Base-by-base conservation (phyloP, 768 basidiomycete species). In the Boletus reticuloceps region DNA sequence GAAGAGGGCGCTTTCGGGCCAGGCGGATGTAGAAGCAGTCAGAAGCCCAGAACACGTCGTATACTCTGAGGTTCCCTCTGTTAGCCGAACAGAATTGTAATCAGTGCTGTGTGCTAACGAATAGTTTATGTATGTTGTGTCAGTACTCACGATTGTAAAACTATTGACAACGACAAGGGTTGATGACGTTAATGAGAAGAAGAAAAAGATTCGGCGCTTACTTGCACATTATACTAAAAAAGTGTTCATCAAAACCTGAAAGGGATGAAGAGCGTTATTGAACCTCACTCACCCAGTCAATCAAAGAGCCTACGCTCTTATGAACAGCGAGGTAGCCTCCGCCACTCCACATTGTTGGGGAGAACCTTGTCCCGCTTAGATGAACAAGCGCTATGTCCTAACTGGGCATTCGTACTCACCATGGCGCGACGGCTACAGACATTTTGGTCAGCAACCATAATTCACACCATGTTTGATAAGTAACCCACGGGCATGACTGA, bases 1-100 rank as follows among this genome's bases (percentile, higher is more conserved):
- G 66, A 82, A 78, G 34, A 82, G 64, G 0, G 78, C 69, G 1
- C 76, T 74, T n/a, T 70, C 48, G 1, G 81, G 80, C 69, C 68
- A 82, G 8, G 61, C 52, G 10, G 68, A 66, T 9, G 77, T 73
- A 1, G 79, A 79, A 6, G 67, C 44, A 46, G 60, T 67, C 20
- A 82, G 62, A 14, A 82, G 71, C 37, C 64, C 65, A 45, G 61
- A 54, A 55, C 77, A 78, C 5, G 68, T 71, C 0, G 72, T 73
- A 58, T 78, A 77, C 58, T 75, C 75, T 3, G 60, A 58, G 0
- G 58, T 39, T 7, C 74, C 75, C 68, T 77, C 75, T 76, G 52
- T 31, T 2, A 20, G 42, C 17, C 17, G 11, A 37, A 9, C 20
- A 6, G 17, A 39, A n/a, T 12, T 10, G 13, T 5, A 13, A 31